Conservation (phyloP, 2,329 filamentous ascomycete genomes). For the Phyllosticta paracitricarpa region DNA sequence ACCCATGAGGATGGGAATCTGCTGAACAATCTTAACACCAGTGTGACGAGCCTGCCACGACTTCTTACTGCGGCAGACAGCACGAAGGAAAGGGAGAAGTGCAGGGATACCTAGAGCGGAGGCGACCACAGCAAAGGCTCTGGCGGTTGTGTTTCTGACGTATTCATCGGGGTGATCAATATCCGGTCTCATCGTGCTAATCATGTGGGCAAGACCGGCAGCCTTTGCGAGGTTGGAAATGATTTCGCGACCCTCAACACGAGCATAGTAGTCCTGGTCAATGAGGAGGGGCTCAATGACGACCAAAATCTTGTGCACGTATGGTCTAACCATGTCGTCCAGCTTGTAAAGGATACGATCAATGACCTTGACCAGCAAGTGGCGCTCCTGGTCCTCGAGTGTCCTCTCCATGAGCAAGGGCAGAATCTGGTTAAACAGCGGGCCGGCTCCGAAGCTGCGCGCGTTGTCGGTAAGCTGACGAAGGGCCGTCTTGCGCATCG, state of each 20-base stretch:
- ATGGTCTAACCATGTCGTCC: conserved; percentile 89
- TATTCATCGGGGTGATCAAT: conserved; percentile 98
- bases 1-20: conserved; percentile 97
- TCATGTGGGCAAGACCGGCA: conserved; percentile 95
- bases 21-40: conserved; percentile 97
- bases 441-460: conserved; percentile 84
- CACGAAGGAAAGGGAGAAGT: conserved; percentile 84
- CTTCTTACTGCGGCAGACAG: conserved; percentile 96
- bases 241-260: conserved; percentile 95
- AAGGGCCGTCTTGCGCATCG: conserved; percentile 96
- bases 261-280: conserved; percentile 97
- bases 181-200: conserved; percentile 97
- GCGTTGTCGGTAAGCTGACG: conserved; percentile 97
- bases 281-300: conserved; percentile 99
- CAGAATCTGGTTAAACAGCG: conserved; percentile 94
- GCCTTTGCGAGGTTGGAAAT: conserved; percentile 97
- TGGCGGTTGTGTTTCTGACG: conserved; percentile 91
- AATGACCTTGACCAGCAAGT: conserved; percentile 97
- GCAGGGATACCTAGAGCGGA: conserved; percentile 93
- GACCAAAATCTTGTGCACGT: conserved; percentile 95
- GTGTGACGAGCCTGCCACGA: conserved; percentile 98
- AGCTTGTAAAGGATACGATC: conserved; percentile 98
- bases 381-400: conserved; percentile 92
- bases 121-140: conserved; percentile 94
- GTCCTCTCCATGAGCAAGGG: conserved; percentile 97